Evolutionary conservation across 164 flowering plant genomes (phyloP), one percentile per base, ranked within the genome.

Genomic region (Paratinospora sagittata): DNA sequence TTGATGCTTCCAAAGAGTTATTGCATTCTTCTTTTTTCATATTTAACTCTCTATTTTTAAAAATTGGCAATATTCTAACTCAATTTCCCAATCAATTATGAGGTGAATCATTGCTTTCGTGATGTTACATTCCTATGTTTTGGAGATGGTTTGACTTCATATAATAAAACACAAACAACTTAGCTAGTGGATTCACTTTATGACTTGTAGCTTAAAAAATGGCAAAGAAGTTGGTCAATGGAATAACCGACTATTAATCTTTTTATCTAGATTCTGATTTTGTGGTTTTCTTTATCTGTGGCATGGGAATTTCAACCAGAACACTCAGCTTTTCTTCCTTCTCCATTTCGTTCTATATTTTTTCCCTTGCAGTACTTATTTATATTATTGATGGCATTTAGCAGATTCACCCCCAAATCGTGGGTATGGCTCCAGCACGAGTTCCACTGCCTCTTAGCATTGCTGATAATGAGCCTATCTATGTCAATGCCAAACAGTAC

Each of bases 401-500:
- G 62, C 73, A 83, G 86, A 77, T 86, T 41, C 91, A 84, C 78
- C 80, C 87, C 9, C 93, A 87, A 75, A 74, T 87, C 80, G 57
- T 85, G 79, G 88, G 89, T 27, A 65, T 83, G 63, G 63, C 83
- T 19, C 75, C 90, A 43, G 74, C 84, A 14, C 82, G 93, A 72
- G 83, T 93, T 24, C 90, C 91, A 19, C 74, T 93, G 57, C 98
- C 92, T 17, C 78, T 77, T 73, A 87, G 84, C 70, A 57, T 88
- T 61, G 77, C 89, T 16, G 91, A 91, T 57, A 91, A 89, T 58
- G 92, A 86, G 24, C 96, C 98, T 58, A 86, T 92, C 23, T 92
- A 75, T 77, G 97, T 92, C 41, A 92, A 92, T 78, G 88, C 97
- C 8, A 88, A 89, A 75, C 98, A 93, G 68, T 93, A 88, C 75